Conservation (phyloP, 495 filamentous ascomycete genomes). For the Neurospora sp. region DNA sequence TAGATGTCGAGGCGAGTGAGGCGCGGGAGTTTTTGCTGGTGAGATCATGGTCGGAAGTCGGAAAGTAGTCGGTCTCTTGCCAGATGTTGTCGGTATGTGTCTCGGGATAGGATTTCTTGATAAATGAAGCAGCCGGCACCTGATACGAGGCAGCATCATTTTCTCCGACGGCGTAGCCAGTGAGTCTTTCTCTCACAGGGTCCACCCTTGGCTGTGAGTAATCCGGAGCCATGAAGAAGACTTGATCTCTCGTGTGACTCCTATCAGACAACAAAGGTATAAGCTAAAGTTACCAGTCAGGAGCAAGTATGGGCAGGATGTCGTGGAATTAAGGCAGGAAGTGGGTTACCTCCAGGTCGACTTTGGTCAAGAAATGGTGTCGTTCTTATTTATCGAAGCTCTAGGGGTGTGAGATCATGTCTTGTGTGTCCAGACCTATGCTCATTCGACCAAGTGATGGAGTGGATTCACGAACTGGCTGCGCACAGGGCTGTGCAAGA, state of each 20-base stretch:
- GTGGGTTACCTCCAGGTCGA: background rate
- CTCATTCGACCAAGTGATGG: background rate
- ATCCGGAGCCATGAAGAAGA: background rate
- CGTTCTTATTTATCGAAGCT: background rate
- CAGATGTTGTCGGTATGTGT: background rate
- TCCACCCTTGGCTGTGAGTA: background rate
- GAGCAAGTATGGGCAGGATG: background rate
- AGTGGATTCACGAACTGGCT: background rate
- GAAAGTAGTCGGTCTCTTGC: background rate
- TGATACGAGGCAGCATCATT: background rate
- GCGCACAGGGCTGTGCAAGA: background rate
- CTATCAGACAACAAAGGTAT: background rate
- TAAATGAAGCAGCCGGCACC: background rate
- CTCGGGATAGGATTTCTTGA: background rate
- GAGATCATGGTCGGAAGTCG: background rate
- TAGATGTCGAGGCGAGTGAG: conserved; percentile 11
- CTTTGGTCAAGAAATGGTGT: background rate
- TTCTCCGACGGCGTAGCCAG: background rate
- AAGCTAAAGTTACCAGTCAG: background rate
- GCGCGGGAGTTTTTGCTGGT: conserved; percentile 4
- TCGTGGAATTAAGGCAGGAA: background rate
- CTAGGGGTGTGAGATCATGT: background rate
- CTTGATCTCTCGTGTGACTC: background rate
- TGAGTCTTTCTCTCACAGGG: background rate
- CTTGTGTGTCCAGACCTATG: background rate